These are phyloP conservation scores for Emergomyces orientalis DNA, from an alignment of 2,329 filamentous ascomycete genomes.

Conservation along the genomic window DNA sequence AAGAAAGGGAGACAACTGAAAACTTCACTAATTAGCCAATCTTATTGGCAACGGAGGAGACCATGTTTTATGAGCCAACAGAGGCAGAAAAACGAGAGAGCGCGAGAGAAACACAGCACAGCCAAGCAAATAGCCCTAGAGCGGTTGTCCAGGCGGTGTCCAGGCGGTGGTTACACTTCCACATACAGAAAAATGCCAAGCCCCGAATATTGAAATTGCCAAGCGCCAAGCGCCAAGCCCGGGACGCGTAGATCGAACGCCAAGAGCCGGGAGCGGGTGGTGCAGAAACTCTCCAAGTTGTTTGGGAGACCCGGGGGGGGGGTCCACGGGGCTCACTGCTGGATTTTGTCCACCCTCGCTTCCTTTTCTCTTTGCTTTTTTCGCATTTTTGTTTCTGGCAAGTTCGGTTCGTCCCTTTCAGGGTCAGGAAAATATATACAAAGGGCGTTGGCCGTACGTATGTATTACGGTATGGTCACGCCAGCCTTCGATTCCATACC, in stretches of 20 bases:
- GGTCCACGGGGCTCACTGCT: neutral
- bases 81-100: too few relatives aligned
- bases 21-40: neutral
- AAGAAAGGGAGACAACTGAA: too few relatives aligned
- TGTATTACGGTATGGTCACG: slow-evolving; percentile 1
- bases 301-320: too few relatives aligned
- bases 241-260: neutral
- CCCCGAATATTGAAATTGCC: neutral
- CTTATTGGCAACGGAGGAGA: neutral
- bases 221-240: neutral
- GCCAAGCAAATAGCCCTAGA: neutral
- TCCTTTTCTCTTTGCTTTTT: neutral
- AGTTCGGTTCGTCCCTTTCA: neutral
- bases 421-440: neutral
- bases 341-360: neutral
- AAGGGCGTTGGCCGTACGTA: neutral
- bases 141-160: neutral
- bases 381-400: neutral
- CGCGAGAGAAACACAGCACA: neutral
- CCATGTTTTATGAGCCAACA: neutral
- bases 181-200: neutral
- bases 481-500: neutral
- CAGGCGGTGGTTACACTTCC: neutral
- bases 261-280: slow-evolving; percentile 1
- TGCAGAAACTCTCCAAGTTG: too few relatives aligned